A percentile compares a stretch with the other conserved stretches of the same genome.
These are phyloP conservation scores for Silene coronaria DNA, from an alignment of 179 eudicot species.

Conservation along the genomic window DNA sequence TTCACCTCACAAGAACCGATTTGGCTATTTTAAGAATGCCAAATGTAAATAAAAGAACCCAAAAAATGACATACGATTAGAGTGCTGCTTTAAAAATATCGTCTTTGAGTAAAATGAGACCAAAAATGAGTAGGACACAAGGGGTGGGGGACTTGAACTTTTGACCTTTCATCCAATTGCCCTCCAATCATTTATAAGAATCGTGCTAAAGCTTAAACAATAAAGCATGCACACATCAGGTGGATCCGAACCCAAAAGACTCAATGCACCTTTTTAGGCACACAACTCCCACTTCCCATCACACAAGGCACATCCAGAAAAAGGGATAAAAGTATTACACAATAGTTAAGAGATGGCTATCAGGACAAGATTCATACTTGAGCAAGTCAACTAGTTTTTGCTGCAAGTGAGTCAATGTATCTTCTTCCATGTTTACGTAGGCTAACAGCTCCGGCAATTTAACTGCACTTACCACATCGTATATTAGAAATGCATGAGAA, in stretches of 20 bases:
- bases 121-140: too few relatives aligned
- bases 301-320: background rate
- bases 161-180: background rate
- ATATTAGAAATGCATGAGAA: constrained; percentile 4
- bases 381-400: constrained; percentile 75
- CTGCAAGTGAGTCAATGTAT: constrained; percentile 58
- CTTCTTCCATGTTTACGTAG: constrained; percentile 72
- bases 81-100: too few relatives aligned
- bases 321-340: background rate
- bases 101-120: too few relatives aligned
- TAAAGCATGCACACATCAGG: background rate
- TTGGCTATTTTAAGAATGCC: too few relatives aligned
- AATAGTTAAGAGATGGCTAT: background rate
- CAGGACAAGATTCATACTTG: constrained; percentile 43
- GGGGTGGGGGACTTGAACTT: too few relatives aligned
- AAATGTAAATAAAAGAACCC: too few relatives aligned
- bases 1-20: background rate
- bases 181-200: background rate
- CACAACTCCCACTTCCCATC: background rate
- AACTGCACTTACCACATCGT: constrained; percentile 47
- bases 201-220: background rate
- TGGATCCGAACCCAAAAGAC: background rate
- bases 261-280: background rate
- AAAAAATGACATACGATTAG: too few relatives aligned
- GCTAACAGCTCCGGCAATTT: constrained; percentile 83